Base-by-base conservation (phyloP, 75 land plant genomes). In the Gnetum montanum region DNA sequence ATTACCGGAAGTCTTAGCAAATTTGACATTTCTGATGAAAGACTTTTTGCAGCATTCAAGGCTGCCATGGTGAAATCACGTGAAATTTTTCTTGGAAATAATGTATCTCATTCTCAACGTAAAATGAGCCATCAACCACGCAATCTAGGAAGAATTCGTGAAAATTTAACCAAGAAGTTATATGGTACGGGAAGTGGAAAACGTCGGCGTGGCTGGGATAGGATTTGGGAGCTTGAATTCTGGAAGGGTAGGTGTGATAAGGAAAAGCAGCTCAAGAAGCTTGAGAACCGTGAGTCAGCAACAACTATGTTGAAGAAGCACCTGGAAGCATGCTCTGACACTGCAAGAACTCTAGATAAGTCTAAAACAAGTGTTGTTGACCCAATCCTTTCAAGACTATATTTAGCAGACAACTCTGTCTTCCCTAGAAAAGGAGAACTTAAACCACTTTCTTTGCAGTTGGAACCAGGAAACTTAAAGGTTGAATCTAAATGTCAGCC, bases 201-300 rank as follows among this genome's bases (percentile, higher is more conserved):
- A 43, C 60, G 86, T 28, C 75, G 75, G 31, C 72, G 66, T 43
- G 80, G 71, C 49, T 94, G 95, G 90, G 84, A 78, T 34, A 71
- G 99, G 60, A 92, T 84, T 58, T 82, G 83, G 75, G 92, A 95
- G 46, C 63, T 95, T 46, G 81, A 95, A 53, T 95, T 90, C 49
- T 95, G 99, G 99, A 90, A 85, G 54, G 70, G 74, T 45, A 69
- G 85, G 22, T 70, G 85, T 59, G 28, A 51, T 43, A 49, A 31
- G 44, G 33, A 49, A 65, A 37, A 73, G 22, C 23, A 70, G 18
- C 63, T 68, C 63, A 80, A 76, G 49, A 84, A 84, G 59, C 63
- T 75, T 61, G 76, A 74, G 51, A 84, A 78, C 19, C 43, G 73
- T 50, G 69, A 77, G 36, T 79, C 83, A 20, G 77, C 73, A 45